Evolutionary conservation across 169 alveolate species (phyloP), one percentile per base, ranked within the genome.

Genomic region (Plasmodium reichenowi): DNA sequence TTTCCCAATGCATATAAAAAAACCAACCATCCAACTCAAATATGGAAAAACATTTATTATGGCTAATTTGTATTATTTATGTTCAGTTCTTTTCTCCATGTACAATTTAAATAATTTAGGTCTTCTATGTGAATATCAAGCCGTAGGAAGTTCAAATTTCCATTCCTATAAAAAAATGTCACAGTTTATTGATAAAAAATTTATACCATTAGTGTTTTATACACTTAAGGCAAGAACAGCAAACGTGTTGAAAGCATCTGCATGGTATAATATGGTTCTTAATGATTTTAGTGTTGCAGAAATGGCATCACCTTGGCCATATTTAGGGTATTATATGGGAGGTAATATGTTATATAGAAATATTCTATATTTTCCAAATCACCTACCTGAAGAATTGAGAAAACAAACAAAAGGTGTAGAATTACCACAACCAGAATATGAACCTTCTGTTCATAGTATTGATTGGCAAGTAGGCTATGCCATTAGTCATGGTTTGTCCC

Each of bases 1-100:
- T 47, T 78, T 78, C 38, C 89, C 89, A n/a, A 26, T 78, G 54
- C 54, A 64, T 59, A 78, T 78, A 64, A 78, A 78, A 17, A 78
- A 78, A 20, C 89, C 89, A 52, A 26, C 56, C 5, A 48, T 52
- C 5, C 89, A 78, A 58, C 24, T 78, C 43, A 78, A 78, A 32
- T 78, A 78, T 22, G 89, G 89, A 48, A 78, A 78, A 58, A 78
- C 89, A 32, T 78, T 78, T 66, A 60, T 78, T 9, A n/a, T 78
- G n/a, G 89, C 89, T 17, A 78, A 78, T 17, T 50, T 78, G 80
- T 78, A 64, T 50, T 47, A 50, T n/a, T 17, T 78, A 13, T 32
- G 75, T 8, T 78, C 89, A 3, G 63, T 64, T 5, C n/a, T 78
- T 0, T 78, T 78, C 29, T 20, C 80, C 2, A 3, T 78, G 9